A percentile compares a stretch with the other conserved stretches of the same genome.
These are phyloP conservation scores for Sungouiella thailandica DNA, from an alignment of 805 yeast genomes.

Conservation along the genomic window DNA sequence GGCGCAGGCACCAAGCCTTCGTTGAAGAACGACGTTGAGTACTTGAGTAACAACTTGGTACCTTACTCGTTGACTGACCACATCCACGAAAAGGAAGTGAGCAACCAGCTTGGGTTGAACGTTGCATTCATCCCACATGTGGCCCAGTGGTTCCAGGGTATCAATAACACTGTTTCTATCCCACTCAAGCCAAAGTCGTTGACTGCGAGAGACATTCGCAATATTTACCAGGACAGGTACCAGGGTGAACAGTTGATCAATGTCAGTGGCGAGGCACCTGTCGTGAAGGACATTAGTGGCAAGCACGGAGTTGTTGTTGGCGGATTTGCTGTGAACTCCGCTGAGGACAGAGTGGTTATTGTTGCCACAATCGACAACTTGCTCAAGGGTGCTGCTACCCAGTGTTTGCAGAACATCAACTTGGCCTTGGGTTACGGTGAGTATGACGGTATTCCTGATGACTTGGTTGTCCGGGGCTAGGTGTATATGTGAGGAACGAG, in stretches of 20 bases:
- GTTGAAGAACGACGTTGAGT: conserved; percentile 81
- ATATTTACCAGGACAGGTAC: conserved; percentile 82
- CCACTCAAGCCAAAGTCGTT: conserved; percentile 68
- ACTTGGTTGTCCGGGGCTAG: conserved; percentile 23
- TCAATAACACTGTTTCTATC: conserved; percentile 83
- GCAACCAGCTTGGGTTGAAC: conserved; percentile 66
- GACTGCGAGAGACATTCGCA: conserved; percentile 77
- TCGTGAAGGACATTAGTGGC: conserved; percentile 85
- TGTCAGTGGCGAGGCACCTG: conserved; percentile 87
- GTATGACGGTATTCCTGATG: conserved; percentile 89
- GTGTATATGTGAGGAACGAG: not conserved
- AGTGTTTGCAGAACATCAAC: conserved; percentile 94
- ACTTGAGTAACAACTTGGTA: conserved; percentile 75
- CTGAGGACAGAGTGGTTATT: conserved; percentile 84
- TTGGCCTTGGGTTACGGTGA: conserved; percentile 86
- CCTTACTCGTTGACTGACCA: conserved; percentile 97
- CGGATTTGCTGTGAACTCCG: conserved; percentile 89
- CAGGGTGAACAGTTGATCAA: conserved; percentile 81
- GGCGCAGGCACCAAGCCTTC: conserved; percentile 99
- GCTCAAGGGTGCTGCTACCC: conserved; percentile 98
- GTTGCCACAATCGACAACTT: conserved; percentile 95
- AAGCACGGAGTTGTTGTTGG: conserved; percentile 95
- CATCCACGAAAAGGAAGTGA: conserved; percentile 92
- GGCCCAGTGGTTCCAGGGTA: conserved; percentile 99
- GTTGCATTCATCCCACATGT: conserved; percentile 96